Base-by-base conservation (phyloP, 2,329 filamentous ascomycete genomes). In the Aspergillus uvarum region DNA sequence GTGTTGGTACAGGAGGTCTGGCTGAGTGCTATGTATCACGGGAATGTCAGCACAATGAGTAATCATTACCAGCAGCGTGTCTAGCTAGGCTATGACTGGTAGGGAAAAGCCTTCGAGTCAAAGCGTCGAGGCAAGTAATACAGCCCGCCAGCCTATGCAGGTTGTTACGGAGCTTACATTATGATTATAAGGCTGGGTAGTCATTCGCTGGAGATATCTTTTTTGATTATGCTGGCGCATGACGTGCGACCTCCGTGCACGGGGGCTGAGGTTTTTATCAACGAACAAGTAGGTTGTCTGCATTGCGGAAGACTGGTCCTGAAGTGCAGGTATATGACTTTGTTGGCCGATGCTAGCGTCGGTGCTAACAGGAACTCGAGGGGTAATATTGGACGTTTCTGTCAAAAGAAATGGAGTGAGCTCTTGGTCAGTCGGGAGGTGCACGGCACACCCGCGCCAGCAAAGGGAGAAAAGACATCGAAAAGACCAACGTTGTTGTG, bases 211-310 rank as follows among this genome's bases (percentile, higher is more conserved):
- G 59, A 68, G 74, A 47, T 69, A 68, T 63, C 77, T 78, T 61
- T 77, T 70, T 54, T 77, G 74, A n/a, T 78, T 75, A 67, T 79
- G 76, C 56, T 78, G 74, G 38, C 75, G 75, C 76, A 79, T 78
- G 21, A 79, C 76, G 71, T 79, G 76, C 6, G 76, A 75, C 31
- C 76, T 75, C 56, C 78, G 78, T 57, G 76, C 76, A 32, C 74
- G 72, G 19, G 73, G 77, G 3, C 76, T 77, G 3, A 76, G 77
- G 55, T 69, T 72, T 7, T 70, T 71, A 54, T 78, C 72, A 51
- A 78, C 76, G 64, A 79, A 78, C 60, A 76, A 78, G 58, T 78
- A 78, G 5, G 68, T 61, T 63, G 74, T 73, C 11, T 29, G 26
- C 26, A 63, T 72, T 56, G 72, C 72, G 22, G 60, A 55, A 2